These are phyloP conservation scores for Trichocladium antarcticum DNA, from an alignment of 495 filamentous ascomycete species.

Conservation along the genomic window DNA sequence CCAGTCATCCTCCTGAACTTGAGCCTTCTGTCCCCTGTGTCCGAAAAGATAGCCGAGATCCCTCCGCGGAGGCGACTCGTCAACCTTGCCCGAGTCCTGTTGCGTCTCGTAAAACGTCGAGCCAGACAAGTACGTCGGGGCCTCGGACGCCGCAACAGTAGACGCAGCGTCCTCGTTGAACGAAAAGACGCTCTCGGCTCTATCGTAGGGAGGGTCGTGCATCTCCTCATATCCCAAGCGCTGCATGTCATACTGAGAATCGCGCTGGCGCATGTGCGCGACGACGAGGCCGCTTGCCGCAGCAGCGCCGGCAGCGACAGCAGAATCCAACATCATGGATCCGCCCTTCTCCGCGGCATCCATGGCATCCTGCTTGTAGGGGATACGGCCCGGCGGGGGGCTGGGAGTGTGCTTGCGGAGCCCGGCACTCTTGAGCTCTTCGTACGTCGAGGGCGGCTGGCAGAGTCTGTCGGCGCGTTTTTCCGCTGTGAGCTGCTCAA, in stretches of 20 bases:
- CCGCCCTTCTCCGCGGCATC: conserved; percentile 5
- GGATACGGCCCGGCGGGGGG: background rate
- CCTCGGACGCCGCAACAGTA: conserved; percentile 25
- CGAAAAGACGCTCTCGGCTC: conserved; percentile 19
- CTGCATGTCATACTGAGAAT: conserved; percentile 2
- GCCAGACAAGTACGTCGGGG: conserved; percentile 23
- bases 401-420: conserved; percentile 2
- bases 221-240: conserved; percentile 11
- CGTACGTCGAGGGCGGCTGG: background rate
- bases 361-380: background rate
- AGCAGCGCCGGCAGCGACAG: conserved; percentile 8
- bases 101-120: conserved; percentile 25
- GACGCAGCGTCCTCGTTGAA: conserved; percentile 23
- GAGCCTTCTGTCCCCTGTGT: conserved; percentile 1
- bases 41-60: conserved; percentile 10
- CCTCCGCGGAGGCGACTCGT: conserved; percentile 5
- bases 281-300: conserved; percentile 17
- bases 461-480: background rate
- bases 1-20: conserved; percentile 7
- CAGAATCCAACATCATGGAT: background rate
- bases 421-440: conserved; percentile 2
- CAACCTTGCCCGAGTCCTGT: conserved; percentile 11
- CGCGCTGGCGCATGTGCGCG: conserved; percentile 17
- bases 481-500: background rate
- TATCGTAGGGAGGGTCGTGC: conserved; percentile 6